These are phyloP conservation scores for Westerdykella sp. DNA, from an alignment of 2,329 filamentous ascomycete genomes.

Conservation along the genomic window DNA sequence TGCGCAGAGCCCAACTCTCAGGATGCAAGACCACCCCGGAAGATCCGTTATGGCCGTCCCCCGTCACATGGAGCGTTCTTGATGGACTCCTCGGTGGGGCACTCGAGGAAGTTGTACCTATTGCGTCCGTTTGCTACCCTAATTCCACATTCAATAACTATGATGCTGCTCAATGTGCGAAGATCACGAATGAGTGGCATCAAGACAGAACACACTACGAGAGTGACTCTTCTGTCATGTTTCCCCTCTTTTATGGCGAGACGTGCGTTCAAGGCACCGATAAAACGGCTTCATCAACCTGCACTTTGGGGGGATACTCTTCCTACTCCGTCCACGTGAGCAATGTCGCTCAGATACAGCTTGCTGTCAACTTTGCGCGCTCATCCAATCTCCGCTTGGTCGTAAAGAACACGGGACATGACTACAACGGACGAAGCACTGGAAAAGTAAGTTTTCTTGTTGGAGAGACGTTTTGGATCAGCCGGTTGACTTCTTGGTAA, in stretches of 20 bases:
- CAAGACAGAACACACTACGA: constrained; percentile 8
- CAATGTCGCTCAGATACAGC: constrained; percentile 29
- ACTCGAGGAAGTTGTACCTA: constrained; percentile 12
- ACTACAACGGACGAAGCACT: constrained; percentile 23
- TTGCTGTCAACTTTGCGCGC: constrained; percentile 31
- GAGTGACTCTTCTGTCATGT: constrained; percentile 14
- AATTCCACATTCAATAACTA: constrained; percentile 12
- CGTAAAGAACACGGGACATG: constrained; percentile 29
- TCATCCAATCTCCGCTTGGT: constrained; percentile 27
- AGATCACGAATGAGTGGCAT: neutral
- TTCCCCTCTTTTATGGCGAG: constrained; percentile 18
- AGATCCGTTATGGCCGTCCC: constrained; percentile 14
- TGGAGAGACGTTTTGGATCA: too few species aligned
- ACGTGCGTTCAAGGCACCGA: constrained; percentile 17
- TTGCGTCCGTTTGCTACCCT: constrained; percentile 18
- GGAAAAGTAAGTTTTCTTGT: constrained; percentile 5
- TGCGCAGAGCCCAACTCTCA: constrained; percentile 7
- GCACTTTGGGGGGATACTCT: constrained; percentile 26
- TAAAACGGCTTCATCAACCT: constrained; percentile 11
- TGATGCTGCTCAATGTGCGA: constrained; percentile 11
- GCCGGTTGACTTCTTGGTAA: too few species aligned
- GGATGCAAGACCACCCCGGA: constrained; percentile 24
- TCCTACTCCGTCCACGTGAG: constrained; percentile 22
- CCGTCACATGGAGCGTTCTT: constrained; percentile 11
- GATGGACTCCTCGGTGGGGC: constrained; percentile 12